phyloP scores from a whole-genome alignment of 345 rosid species.

The Rhizophora mangle region DNA sequence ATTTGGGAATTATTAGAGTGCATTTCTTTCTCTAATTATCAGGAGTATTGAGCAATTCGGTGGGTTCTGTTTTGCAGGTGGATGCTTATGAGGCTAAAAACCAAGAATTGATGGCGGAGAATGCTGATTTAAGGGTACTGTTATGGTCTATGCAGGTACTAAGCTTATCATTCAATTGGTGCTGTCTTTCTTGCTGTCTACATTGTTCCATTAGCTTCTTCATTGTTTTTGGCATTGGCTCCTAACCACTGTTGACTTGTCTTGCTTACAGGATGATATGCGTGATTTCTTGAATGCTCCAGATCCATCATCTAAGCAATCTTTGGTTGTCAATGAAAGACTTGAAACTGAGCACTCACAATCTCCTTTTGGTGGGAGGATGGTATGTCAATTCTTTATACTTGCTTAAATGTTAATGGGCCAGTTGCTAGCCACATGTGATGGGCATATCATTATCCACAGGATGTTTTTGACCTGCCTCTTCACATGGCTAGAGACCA shows the following conservation, averaged over 20 bases:
- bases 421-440: slow-evolving; percentile 5
- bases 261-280: slow-evolving; percentile 70
- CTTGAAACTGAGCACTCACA: slow-evolving; percentile 57
- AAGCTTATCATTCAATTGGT: slow-evolving; percentile 6
- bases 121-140: slow-evolving; percentile 79
- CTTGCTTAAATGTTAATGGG: not conserved
- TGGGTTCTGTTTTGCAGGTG: slow-evolving; percentile 45
- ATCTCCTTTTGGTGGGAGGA: slow-evolving; percentile 96
- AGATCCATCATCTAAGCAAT: slow-evolving; percentile 68
- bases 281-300: slow-evolving; percentile 89
- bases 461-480: slow-evolving; percentile 95
- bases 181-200: not conserved
- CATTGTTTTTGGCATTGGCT: not conserved
- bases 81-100: slow-evolving; percentile 94
- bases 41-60: not conserved
- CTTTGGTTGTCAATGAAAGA: slow-evolving; percentile 57
- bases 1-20: slow-evolving; percentile 2
- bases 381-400: slow-evolving; percentile 43
- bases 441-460: slow-evolving; percentile 16
- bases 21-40: no score
- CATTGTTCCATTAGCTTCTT: slow-evolving; percentile 1
- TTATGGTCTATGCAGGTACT: slow-evolving; percentile 88
- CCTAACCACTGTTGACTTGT: not conserved
- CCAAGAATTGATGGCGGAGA: slow-evolving; percentile 87
- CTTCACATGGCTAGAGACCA: slow-evolving; percentile 91